These are phyloP conservation scores for Gastrodia elata DNA, from an alignment of 106 monocot species.

Conservation along the genomic window DNA sequence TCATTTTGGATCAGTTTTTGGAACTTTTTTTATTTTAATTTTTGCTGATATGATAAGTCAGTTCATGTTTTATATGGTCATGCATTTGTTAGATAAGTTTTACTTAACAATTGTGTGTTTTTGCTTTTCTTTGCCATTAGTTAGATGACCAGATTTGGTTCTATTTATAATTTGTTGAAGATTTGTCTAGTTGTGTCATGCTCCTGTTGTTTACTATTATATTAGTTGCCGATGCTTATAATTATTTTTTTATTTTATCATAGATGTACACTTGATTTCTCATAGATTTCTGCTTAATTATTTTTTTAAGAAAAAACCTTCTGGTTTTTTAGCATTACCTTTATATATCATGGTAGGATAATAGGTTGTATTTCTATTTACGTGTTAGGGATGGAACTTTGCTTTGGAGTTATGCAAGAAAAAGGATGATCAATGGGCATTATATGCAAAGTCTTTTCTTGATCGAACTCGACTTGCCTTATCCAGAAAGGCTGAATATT, in stretches of 20 bases:
- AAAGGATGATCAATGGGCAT: constrained; percentile 78
- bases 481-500: constrained; percentile 77
- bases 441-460: constrained; percentile 87
- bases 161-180: background rate
- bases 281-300: background rate
- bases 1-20: too few relatives aligned
- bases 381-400: constrained; percentile 78
- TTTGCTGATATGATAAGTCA: background rate
- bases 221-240: background rate
- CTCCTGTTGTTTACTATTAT: background rate
- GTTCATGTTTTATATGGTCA: background rate
- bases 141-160: background rate
- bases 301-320: background rate
- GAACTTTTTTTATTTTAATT: too few relatives aligned
- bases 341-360: background rate
- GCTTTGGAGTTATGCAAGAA: constrained; percentile 59
- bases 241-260: background rate
- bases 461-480: constrained; percentile 86
- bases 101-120: background rate
- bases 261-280: background rate
- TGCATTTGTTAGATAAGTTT: background rate
- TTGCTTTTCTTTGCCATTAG: background rate
- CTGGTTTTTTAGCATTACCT: background rate
- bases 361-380: background rate
- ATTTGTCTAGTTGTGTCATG: background rate